Evolutionary conservation across 2,329 filamentous ascomycete species (phyloP), one percentile per base, ranked within the genome.

Genomic region (Neofusicoccum kwambonambiense): DNA sequence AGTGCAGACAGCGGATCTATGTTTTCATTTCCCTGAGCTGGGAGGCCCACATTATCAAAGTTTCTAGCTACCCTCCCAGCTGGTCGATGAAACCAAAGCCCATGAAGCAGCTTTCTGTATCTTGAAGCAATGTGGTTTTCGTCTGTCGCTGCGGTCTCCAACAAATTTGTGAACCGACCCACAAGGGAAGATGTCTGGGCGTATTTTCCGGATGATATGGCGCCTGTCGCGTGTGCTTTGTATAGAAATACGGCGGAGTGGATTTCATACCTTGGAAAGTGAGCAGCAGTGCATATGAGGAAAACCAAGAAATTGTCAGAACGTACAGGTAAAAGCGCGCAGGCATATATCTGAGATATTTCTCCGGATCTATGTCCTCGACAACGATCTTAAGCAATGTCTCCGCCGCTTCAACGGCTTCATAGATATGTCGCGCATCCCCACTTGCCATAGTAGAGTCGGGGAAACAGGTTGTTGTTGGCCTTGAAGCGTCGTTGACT

Each of bases 181-280:
- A 54, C 17, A 34, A 54, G 12, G 3, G 50, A 41, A 3, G n/a
- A 11, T 12, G 35, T 39, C 4, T 54, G 50, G 2, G 50, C 22
- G 49, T 64, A 31, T 45, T 49, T 62, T 12, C 41, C 64, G 8
- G 22, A 9, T 5, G 39, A 44, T 13, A 66, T 44, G 13, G 64
- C 64, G 3, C 64, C 64, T 41, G 62, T 41, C 12, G 50, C 62
- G 3, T 50, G 50, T 17, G 64, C 64, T 42, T 66, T 66, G 34
- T 57, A 66, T 3, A 66, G 41, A 22, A 66, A 66, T 1, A 66
- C 64, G 2, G 64, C 64, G 19, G 58, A 64, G 17, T 66, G 64
- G 13, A 66, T 64, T 8, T 54, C 50, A 22, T 54, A 54, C n/a
- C 50, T 54, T 9, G 8, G 11, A 11, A 12, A 2, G 31, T 54